phyloP scores from a whole-genome alignment of 805 yeast genomes.

The Yarrowia yakushimensis region DNA sequence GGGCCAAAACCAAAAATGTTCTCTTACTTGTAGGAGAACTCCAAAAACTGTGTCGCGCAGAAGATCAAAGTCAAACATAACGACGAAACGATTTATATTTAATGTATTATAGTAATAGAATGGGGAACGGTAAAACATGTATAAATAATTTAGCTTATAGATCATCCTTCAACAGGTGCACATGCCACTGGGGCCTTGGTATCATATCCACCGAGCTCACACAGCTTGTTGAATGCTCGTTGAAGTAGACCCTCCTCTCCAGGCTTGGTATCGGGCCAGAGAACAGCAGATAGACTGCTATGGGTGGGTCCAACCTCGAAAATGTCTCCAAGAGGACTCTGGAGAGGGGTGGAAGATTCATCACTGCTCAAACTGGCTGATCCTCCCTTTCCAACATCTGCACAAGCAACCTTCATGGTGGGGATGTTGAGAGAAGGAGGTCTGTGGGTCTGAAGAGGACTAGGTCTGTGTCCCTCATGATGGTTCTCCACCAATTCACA shows the following conservation, averaged over 20 bases:
- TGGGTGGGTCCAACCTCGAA: constrained; percentile 7
- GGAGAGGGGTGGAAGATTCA: background rate
- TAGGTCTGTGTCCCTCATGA: background rate
- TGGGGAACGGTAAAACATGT: background rate
- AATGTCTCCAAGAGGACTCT: constrained; percentile 1
- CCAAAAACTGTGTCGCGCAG: background rate
- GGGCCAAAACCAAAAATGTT: no score
- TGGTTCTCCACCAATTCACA: background rate
- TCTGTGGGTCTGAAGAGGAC: background rate
- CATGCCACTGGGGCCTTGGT: background rate
- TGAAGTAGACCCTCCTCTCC: background rate
- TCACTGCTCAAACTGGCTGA: background rate
- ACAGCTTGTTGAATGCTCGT: background rate
- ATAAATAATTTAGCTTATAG: background rate
- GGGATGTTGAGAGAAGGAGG: constrained; percentile 7
- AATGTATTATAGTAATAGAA: constrained; percentile 23
- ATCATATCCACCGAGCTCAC: background rate
- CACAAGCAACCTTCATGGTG: background rate
- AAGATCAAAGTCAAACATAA: background rate
- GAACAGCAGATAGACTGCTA: background rate
- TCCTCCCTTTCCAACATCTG: background rate
- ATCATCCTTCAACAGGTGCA: background rate
- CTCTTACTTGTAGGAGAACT: background rate
- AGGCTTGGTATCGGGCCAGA: constrained; percentile 8
- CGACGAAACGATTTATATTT: constrained; percentile 24